Conservation (phyloP, 176 grass and related monocot genomes). For the Panicum miliaceum region DNA sequence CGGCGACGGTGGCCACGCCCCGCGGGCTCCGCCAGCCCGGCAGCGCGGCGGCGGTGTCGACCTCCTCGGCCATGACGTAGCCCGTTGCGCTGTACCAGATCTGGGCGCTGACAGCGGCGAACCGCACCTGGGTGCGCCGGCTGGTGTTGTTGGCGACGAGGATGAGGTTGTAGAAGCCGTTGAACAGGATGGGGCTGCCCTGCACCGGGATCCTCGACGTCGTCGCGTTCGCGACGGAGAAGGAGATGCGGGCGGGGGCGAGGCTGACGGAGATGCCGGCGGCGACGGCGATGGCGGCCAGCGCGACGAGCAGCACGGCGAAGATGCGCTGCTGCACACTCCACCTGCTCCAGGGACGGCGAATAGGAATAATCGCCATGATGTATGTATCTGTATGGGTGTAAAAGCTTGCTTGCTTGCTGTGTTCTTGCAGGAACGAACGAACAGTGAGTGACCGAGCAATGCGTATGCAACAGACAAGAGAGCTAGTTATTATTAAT, state of each 20-base stretch:
- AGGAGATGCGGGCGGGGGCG: background rate
- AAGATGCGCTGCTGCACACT: background rate
- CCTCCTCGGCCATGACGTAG: background rate
- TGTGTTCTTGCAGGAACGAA: too few relatives aligned
- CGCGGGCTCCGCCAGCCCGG: background rate
- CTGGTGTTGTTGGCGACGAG: background rate
- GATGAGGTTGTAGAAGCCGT: background rate
- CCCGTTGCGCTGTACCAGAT: background rate
- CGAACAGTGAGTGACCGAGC: too few relatives aligned
- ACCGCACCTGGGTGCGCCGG: background rate
- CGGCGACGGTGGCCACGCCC: accelerated
- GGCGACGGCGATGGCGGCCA: background rate
- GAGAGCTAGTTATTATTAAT: too few relatives aligned
- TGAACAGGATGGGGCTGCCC: too few relatives aligned
- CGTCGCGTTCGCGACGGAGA: background rate
- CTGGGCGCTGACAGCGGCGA: background rate
- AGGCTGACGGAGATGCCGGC: background rate
- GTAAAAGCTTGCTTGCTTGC: too few relatives aligned
- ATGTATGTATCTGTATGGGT: too few relatives aligned
- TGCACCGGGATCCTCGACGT: too few relatives aligned
- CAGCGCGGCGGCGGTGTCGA: background rate
- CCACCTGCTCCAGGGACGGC: too few relatives aligned
- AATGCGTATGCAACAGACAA: too few relatives aligned
- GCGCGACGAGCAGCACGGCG: background rate
- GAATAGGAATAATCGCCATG: too few relatives aligned